Conservation (phyloP, 225 moss, liverwort and hornwort species). For the Physcomitrellopsis africana region DNA sequence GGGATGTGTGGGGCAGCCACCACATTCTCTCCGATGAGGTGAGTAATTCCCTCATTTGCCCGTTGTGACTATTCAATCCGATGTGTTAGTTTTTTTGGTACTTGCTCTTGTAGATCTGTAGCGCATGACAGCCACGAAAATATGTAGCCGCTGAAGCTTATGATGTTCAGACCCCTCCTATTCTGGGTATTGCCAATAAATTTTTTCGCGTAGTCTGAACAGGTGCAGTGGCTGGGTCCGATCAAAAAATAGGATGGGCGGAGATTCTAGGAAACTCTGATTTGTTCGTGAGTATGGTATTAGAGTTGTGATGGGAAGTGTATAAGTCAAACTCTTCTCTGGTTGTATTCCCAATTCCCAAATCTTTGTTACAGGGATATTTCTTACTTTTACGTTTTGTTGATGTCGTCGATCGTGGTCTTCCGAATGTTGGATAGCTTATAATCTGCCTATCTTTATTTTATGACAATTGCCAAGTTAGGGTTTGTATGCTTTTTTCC, state of each 20-base stretch:
- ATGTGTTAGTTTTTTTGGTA: background rate
- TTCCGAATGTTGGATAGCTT: background rate
- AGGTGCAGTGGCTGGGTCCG: background rate
- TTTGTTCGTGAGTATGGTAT: background rate
- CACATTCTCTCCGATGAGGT: slow-evolving; percentile 85
- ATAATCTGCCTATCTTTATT: background rate
- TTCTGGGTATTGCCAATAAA: too few species aligned
- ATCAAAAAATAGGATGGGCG: background rate
- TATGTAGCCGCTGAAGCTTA: too few species aligned
- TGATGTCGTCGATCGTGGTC: background rate
- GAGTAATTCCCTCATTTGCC: background rate
- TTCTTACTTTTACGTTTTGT: slow-evolving; percentile 5
- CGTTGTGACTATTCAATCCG: background rate
- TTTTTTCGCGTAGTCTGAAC: too few species aligned
- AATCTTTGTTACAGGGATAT: background rate
- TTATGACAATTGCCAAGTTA: slow-evolving; percentile 1
- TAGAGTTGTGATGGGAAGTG: background rate
- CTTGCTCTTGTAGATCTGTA: background rate
- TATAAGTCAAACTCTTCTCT: background rate
- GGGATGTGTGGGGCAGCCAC: slow-evolving; percentile 95
- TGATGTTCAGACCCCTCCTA: too few species aligned
- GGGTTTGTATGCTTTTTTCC: background rate
- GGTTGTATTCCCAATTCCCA: background rate
- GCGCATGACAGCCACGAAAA: background rate
- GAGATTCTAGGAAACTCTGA: background rate